A percentile compares a stretch with the other conserved stretches of the same genome.
These are phyloP conservation scores for Actinomucor elegans DNA, from an alignment of 371 early-diverging fungal genomes.

Conservation along the genomic window DNA sequence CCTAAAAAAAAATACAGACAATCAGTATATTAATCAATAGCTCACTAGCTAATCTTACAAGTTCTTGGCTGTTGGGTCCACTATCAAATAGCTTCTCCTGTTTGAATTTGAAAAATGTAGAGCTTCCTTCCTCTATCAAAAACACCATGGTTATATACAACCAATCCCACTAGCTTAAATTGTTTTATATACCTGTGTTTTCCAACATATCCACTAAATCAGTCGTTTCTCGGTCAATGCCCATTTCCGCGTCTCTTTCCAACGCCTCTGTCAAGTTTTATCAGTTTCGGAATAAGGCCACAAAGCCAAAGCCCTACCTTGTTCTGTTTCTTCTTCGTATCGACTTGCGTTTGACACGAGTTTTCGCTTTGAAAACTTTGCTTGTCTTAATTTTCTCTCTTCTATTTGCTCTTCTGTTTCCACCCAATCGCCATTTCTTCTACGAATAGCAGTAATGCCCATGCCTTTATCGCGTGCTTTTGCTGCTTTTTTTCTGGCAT, in stretches of 20 bases:
- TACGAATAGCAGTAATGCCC: constrained; percentile 38
- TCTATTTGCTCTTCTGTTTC: constrained; percentile 22
- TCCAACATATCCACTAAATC: constrained; percentile 45
- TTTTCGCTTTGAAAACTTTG: constrained; percentile 34
- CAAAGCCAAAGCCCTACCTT: constrained; percentile 17
- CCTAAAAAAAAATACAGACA: no score
- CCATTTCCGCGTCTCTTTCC: constrained; percentile 42
- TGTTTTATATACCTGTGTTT: constrained; percentile 21
- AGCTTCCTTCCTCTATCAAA: constrained; percentile 25
- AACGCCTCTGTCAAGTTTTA: constrained; percentile 27
- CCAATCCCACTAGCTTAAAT: background rate
- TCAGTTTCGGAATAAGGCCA: no score
- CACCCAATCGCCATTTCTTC: constrained; percentile 40
- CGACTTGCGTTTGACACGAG: constrained; percentile 35
- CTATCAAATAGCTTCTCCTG: constrained; percentile 36
- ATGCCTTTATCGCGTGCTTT: constrained; percentile 35
- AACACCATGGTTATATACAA: background rate
- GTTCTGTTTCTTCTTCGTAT: constrained; percentile 36
- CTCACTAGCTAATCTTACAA: background rate
- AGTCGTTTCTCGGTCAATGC: constrained; percentile 53
- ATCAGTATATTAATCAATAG: no score
- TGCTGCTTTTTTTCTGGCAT: constrained; percentile 29
- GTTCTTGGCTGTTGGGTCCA: constrained; percentile 8
- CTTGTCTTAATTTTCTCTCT: constrained; percentile 18
- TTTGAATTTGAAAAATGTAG: constrained; percentile 49